phyloP scores from a whole-genome alignment of 371 early-diverging fungal genomes.

The Apophysomyces elegans region DNA sequence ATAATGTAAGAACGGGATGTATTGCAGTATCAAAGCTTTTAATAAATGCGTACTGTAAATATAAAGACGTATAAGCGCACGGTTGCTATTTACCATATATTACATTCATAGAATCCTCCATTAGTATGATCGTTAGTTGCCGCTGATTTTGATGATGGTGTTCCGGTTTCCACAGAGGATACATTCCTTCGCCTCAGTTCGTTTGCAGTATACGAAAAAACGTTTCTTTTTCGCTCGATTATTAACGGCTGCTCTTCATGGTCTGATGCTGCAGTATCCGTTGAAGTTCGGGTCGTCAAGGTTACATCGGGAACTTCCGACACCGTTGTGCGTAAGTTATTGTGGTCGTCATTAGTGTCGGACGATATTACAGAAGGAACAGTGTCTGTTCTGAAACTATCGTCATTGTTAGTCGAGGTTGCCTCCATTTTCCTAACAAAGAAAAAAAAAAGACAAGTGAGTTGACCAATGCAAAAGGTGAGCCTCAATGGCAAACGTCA shows the following conservation, averaged over 20 bases:
- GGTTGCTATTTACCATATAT: conserved; percentile 34
- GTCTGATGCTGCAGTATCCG: not conserved
- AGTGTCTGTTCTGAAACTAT: not conserved
- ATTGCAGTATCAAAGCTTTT: conserved; percentile 41
- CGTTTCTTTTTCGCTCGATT: conserved; percentile 5
- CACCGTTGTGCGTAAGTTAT: conserved; percentile 3
- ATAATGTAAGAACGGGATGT: conserved; percentile 39
- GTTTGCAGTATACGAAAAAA: not conserved
- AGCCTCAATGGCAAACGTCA: conserved; percentile 1
- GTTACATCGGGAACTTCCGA: conserved; percentile 10
- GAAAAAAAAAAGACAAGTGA: not conserved
- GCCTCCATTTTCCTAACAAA: conserved; percentile 7
- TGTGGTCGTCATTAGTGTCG: not conserved
- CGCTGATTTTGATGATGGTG: conserved; percentile 5
- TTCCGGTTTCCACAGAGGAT: not conserved
- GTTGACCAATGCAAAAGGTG: conserved; percentile 4
- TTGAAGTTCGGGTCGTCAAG: not conserved
- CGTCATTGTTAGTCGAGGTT: conserved; percentile 4
- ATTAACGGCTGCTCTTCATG: not conserved
- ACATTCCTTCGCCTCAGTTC: conserved; percentile 6
- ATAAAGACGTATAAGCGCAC: not conserved
- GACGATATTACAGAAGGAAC: not conserved
- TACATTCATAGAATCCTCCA: conserved; percentile 39
- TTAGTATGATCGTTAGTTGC: conserved; percentile 15
- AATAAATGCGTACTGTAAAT: not conserved